Base-by-base conservation (phyloP, 768 basidiomycete genomes). In the Steccherinum ochraceum region DNA sequence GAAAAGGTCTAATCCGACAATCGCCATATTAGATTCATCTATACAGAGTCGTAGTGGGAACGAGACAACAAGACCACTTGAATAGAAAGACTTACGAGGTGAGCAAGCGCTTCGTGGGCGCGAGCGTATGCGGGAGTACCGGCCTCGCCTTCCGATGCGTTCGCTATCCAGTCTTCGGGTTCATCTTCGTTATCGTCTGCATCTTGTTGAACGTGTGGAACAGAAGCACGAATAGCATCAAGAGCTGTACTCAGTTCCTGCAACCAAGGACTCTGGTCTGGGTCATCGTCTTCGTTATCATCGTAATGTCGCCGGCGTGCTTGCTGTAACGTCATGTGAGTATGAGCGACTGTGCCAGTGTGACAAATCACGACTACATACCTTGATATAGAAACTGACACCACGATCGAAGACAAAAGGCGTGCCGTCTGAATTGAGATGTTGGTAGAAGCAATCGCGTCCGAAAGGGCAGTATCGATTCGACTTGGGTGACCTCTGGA, bases 381-480 rank as follows among this genome's bases (percentile, higher is more conserved):
- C 61, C 48, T 46, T 46, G 35, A 57, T 57, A 25, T 55, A 53
- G 27, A 55, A 42, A 4, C 57, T 54, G 10, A 53, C 60, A 12
- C 86, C 86, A 40, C 78, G 66, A 35, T 62, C 57, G 58, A 86
- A 86, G 2, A 77, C 57, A 55, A 79, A 72, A 0, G 72, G 71
- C 7, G 84, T 78, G 11, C 88, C 89, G 56, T 90, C 88, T 0
- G 69, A 66, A 21, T 84, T 82, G 45, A 69, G 57, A 60, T 92
- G 89, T 57, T 80, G 76, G 61, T 89, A 92, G 63, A 92, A 89
- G 62, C 89, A 92, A 52, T 91, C 89, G 45, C 72, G 72, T 40
- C 89, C 89, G 56, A 87, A 92, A 0, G 86, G 89, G 65, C 89
- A 92, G 48, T 76, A 76, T 0, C 82, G 81, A 44, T 69, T 60